These are phyloP conservation scores for Priceomyces haplophilus DNA, from an alignment of 805 yeast species.

Conservation along the genomic window DNA sequence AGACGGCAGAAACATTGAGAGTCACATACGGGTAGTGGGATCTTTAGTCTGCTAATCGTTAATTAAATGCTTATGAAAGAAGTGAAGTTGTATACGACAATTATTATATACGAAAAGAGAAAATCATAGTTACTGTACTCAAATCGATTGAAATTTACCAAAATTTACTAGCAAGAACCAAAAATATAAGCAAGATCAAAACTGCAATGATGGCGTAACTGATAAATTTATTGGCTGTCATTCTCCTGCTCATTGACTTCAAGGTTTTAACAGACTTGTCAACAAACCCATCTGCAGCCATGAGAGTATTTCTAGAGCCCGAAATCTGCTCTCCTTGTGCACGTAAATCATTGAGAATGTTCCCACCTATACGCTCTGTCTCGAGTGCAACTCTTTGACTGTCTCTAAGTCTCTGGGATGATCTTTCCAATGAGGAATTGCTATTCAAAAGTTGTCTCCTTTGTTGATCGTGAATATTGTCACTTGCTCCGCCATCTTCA, in stretches of 20 bases:
- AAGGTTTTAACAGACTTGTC: slow-evolving; percentile 85
- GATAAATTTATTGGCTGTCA: slow-evolving; percentile 86
- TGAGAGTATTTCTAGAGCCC: slow-evolving; percentile 79
- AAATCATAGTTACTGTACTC: not conserved
- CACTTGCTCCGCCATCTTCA: slow-evolving; percentile 24
- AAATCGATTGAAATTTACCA: slow-evolving; percentile 32
- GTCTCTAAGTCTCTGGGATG: slow-evolving; percentile 79
- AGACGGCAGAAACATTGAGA: too few relatives aligned
- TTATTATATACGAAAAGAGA: not conserved
- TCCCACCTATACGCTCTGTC: slow-evolving; percentile 88
- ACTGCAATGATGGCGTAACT: slow-evolving; percentile 91
- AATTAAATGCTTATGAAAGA: not conserved
- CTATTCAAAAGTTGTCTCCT: slow-evolving; percentile 76
- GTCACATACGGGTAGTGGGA: too few relatives aligned
- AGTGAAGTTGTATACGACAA: not conserved
- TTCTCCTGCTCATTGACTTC: slow-evolving; percentile 85
- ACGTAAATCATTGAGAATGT: slow-evolving; percentile 80
- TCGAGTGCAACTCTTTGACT: slow-evolving; percentile 89
- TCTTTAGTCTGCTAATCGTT: not conserved
- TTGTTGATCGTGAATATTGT: slow-evolving; percentile 54
- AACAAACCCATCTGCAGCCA: slow-evolving; percentile 89
- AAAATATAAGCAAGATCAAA: slow-evolving; percentile 70
- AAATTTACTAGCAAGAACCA: slow-evolving; percentile 83
- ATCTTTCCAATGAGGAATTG: slow-evolving; percentile 75
- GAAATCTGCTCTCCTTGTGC: slow-evolving; percentile 91